phyloP scores from a whole-genome alignment of 768 basidiomycete species.

The Exidia glandulosa region DNA sequence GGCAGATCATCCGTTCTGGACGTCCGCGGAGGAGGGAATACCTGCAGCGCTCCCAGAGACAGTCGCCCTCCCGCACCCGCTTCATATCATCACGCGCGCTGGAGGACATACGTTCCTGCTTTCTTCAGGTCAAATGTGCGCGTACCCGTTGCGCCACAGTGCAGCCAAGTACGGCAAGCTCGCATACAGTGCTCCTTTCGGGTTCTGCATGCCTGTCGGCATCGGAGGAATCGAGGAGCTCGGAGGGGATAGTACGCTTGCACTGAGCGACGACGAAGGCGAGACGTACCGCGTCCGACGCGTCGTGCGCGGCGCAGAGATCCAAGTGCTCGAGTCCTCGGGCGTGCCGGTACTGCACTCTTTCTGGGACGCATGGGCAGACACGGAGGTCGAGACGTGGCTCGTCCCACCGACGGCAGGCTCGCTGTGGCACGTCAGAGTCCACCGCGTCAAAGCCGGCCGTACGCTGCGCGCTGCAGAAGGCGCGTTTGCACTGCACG shows the following conservation, averaged over 20 bases:
- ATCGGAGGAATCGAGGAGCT: conserved; percentile 59
- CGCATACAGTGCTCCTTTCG: conserved; percentile 67
- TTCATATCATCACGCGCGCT: conserved; percentile 55
- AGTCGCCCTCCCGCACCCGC: conserved; percentile 46
- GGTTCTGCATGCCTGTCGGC: conserved; percentile 63
- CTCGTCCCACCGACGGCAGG: conserved; percentile 49
- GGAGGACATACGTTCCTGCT: conserved; percentile 60
- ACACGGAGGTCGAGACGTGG: conserved; percentile 66
- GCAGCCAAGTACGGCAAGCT: conserved; percentile 73
- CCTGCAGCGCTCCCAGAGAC: conserved; percentile 36
- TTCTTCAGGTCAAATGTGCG: conserved; percentile 69
- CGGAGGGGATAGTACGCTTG: conserved; percentile 59
- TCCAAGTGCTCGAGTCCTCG: conserved; percentile 24
- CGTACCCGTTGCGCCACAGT: conserved; percentile 68
- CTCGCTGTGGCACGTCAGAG: conserved; percentile 55
- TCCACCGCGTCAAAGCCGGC: conserved; percentile 48
- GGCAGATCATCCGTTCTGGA: conserved; percentile 63
- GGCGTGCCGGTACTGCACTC: conserved; percentile 44
- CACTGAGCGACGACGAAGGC: conserved; percentile 56
- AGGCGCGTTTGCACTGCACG: conserved; percentile 61
- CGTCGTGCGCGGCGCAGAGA: conserved; percentile 47
- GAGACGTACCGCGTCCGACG: conserved; percentile 65
- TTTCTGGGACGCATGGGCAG: conserved; percentile 67
- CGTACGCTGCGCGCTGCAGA: conserved; percentile 49
- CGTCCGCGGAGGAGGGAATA: conserved; percentile 52